These are phyloP conservation scores for Entomophthora muscae DNA, from an alignment of 371 early-diverging fungal genomes.

Conservation along the genomic window DNA sequence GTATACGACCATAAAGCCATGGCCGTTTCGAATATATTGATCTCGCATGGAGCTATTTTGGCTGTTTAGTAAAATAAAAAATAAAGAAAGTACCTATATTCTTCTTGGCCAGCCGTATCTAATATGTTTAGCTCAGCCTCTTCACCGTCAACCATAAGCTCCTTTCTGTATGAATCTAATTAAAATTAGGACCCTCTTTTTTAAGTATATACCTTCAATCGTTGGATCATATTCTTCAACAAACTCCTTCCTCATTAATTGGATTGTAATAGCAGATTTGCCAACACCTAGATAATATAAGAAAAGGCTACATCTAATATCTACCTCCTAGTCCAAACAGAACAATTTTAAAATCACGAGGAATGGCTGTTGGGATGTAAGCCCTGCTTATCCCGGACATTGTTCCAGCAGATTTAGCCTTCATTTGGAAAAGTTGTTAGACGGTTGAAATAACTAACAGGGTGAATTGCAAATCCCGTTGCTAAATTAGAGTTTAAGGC, in stretches of 20 bases:
- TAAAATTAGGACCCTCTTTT: not conserved
- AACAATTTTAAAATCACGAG: not conserved
- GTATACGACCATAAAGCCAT: conserved; percentile 73
- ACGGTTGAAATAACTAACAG: no score
- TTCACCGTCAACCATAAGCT: conserved; percentile 66
- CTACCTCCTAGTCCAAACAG: conserved; percentile 5
- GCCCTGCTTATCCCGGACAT: not conserved
- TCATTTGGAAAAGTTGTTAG: no score
- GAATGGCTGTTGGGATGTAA: not conserved
- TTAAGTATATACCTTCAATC: conserved; percentile 36
- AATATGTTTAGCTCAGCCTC: conserved; percentile 80
- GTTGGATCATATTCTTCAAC: conserved; percentile 84
- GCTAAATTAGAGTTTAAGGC: no score
- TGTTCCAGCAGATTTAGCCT: no score
- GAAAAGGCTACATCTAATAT: not conserved
- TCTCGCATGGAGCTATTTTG: conserved; percentile 66
- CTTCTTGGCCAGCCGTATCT: conserved; percentile 76
- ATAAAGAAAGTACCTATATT: conserved; percentile 38
- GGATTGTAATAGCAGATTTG: conserved; percentile 82
- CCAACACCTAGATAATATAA: conserved; percentile 42
- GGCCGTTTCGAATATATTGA: conserved; percentile 79
- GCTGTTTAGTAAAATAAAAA: not conserved
- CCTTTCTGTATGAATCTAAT: conserved; percentile 67
- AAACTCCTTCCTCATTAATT: conserved; percentile 78
- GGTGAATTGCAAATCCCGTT: no score